Percentiles rank a stretch among this genome's conserved stretches.
Evolutionary conservation across 2,329 filamentous ascomycete species (phyloP).

Genomic region (Alternaria ethzedia): DNA sequence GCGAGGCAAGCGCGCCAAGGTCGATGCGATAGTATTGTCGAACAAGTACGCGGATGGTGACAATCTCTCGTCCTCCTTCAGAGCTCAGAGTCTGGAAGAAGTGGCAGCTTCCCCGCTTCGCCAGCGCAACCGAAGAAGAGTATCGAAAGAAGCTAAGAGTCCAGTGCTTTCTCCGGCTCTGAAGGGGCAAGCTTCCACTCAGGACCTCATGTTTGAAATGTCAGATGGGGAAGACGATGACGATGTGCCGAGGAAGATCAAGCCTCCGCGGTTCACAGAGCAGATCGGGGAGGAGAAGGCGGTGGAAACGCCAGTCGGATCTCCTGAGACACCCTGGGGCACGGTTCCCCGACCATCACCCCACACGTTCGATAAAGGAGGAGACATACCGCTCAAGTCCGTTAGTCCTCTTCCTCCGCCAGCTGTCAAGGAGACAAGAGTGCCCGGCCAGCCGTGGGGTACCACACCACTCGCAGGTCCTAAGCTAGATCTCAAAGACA

Average conservation of each 20-base stretch:
- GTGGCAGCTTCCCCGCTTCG: conserved; percentile 55
- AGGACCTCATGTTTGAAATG: conserved; percentile 92
- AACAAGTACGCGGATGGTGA: conserved; percentile 70
- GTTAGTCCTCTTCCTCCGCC: conserved; percentile 30
- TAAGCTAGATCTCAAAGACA: conserved; percentile 77
- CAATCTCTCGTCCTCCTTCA: conserved; percentile 66
- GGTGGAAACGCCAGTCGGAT: conserved; percentile 22
- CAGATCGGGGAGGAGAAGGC: conserved; percentile 7
- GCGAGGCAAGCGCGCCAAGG: conserved; percentile 70
- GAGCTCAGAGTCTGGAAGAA: conserved; percentile 72
- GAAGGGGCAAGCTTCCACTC: conserved; percentile 70
- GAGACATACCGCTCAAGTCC: conserved; percentile 25
- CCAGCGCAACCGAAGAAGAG: conserved; percentile 51
- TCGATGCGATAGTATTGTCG: conserved; percentile 78
- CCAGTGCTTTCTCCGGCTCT: conserved; percentile 70
- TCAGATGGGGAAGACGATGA: conserved; percentile 69
- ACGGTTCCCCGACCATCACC: conserved; percentile 23
- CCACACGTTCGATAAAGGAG: conserved; percentile 10
- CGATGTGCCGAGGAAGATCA: conserved; percentile 21
- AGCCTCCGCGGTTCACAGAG: conserved; percentile 29
- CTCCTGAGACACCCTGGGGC: conserved; percentile 36
- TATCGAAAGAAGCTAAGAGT: conserved; percentile 59
- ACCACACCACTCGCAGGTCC: conserved; percentile 60
- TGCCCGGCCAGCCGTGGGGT: conserved; percentile 59
- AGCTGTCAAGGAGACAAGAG: conserved; percentile 27